Evolutionary conservation across 179 eudicot genomes (phyloP), one percentile per base, ranked within the genome.

Genomic region (Actinidia arguta): DNA sequence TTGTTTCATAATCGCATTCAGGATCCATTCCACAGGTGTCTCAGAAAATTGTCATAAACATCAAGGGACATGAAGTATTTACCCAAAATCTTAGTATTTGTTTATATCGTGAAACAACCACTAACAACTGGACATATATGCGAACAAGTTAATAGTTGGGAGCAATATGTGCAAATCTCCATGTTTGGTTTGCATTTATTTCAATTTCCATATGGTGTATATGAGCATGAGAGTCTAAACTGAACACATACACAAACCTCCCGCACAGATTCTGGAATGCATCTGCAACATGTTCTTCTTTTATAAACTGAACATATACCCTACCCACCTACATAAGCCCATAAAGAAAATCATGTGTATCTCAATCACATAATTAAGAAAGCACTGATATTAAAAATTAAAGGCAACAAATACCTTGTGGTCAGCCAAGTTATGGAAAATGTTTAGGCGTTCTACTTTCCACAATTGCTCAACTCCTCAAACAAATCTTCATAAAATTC

Each of bases 401-500:
- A 20, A 54, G 6, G 68, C 8, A 75, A 80, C 47, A 81, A 10
- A 75, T 92, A 91, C 99, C 99, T 95, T 96, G 88, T 96, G 99
- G 82, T 96, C 99, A 85, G 98, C 97, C 87, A 96, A 82, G 84
- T 96, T 96, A 84, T 96, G 98, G 88, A 98, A 96, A 36, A 96
- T 91, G 77, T 96, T 96, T 73, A 96, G 88, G 87, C 95, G 90
- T 89, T 96, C 97, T 78, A 96, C 88, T 96, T 97, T 36, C 99
- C 99, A 82, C 93, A 93, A 82, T 96, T 96, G 90, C 91, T 92
- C 85, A 96, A 89, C 83, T 96, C 98, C 83, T 93, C 95, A 79
- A 96, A 96, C 48, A 96, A 82, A 85, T 96, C 99, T 84, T 96
- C 99, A 80, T 96, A 96, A 96, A 95, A 87, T 96, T 98, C 99